Conservation (phyloP, 108 stramenopile species). For the Mayamaea pseudoterrestris region DNA sequence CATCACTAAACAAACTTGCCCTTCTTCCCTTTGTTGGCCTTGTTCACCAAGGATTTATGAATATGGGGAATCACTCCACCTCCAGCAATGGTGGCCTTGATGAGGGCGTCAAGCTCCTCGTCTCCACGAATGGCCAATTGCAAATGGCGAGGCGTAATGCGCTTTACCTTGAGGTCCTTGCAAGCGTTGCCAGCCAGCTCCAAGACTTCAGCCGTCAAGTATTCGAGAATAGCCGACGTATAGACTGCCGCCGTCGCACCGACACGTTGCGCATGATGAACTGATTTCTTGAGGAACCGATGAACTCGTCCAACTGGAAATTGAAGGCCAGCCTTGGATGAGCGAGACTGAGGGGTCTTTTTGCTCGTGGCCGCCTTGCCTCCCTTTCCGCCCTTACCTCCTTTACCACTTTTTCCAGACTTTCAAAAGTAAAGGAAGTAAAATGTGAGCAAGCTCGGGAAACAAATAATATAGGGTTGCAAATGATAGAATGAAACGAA, state of each 20-base stretch:
- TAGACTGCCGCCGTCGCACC: slow-evolving; percentile 99
- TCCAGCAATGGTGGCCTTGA: slow-evolving; percentile 99
- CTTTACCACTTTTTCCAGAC: slow-evolving; percentile 95
- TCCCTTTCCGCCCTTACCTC: slow-evolving; percentile 99
- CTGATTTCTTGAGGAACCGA: slow-evolving; percentile 94
- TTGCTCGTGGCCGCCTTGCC: slow-evolving; percentile 95
- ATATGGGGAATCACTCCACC: slow-evolving; percentile 99
- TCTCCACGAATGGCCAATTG: slow-evolving; percentile 99
- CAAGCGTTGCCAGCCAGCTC: slow-evolving; percentile 99
- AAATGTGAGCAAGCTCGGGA: too few species aligned
- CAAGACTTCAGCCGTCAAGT: slow-evolving; percentile 98
- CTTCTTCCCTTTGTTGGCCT: slow-evolving; percentile 78
- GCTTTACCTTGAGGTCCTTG: slow-evolving; percentile 99
- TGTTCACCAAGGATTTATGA: slow-evolving; percentile 99
- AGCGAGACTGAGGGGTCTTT: slow-evolving; percentile 97
- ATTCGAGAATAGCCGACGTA: slow-evolving; percentile 98
- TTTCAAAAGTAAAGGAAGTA: too few species aligned
- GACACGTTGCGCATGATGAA: slow-evolving; percentile 90
- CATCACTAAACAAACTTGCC: too few species aligned
- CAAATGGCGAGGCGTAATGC: slow-evolving; percentile 99
- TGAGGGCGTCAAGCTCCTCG: slow-evolving; percentile 97
- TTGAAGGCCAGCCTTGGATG: slow-evolving; percentile 94
- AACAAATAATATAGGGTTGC: too few species aligned
- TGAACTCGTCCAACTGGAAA: slow-evolving; percentile 99
- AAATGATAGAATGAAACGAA: too few species aligned